Conservation (phyloP, 169 alveolate genomes). For the Amoebophrya sp. region DNA sequence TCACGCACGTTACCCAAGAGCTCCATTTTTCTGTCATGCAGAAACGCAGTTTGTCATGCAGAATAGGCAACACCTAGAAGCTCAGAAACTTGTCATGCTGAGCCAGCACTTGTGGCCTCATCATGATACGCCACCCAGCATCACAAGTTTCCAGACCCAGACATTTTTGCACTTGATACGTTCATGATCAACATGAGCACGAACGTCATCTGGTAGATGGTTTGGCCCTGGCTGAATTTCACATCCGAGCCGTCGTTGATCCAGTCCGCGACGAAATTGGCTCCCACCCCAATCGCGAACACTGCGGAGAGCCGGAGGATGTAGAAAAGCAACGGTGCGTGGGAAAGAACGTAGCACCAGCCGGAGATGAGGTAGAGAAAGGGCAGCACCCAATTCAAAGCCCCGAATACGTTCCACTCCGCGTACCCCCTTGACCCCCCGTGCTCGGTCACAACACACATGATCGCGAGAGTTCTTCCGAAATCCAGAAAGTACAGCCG, state of each 20-base stretch:
- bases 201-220: background rate
- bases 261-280: background rate
- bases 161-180: no score
- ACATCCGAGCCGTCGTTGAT: background rate
- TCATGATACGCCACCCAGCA: no score
- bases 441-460: background rate
- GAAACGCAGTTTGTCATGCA: no score
- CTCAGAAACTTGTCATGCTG: no score
- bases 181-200: background rate
- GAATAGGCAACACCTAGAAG: no score
- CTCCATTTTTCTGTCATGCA: no score
- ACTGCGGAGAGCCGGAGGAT: background rate
- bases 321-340: background rate
- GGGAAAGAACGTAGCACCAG: background rate
- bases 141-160: no score
- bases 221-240: background rate
- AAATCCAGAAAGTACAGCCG: background rate
- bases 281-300: background rate
- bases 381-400: background rate
- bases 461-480: background rate
- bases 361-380: slow-evolving; percentile 24
- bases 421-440: background rate
- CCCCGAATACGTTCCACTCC: background rate
- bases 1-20: no score
- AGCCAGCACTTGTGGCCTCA: no score